Percentiles rank a stretch among this genome's conserved stretches.
Conservation (phyloP, 805 yeast genomes). For the Sugiyamaella smithiae region DNA sequence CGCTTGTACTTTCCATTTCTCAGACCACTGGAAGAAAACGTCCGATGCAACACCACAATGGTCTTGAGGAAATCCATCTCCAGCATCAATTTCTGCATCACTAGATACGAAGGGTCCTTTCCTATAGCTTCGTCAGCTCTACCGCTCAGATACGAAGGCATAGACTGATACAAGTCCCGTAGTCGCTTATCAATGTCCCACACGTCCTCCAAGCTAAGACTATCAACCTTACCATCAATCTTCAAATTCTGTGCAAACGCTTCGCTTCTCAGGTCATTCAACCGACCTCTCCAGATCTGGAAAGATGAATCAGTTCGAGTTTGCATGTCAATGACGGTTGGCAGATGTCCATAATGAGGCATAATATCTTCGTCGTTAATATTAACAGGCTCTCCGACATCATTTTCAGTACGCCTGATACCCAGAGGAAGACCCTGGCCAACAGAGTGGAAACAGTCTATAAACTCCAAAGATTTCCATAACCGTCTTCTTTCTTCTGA, state of each 20-base stretch:
- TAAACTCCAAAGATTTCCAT: conserved; percentile 27
- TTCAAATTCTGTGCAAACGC: conserved; percentile 15
- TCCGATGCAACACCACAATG: conserved; percentile 31
- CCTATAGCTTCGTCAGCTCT: conserved; percentile 24
- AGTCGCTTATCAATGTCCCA: conserved; percentile 28
- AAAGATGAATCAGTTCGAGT: conserved; percentile 25
- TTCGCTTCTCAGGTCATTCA: conserved; percentile 12
- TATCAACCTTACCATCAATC: conserved; percentile 13
- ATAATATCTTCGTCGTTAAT: conserved; percentile 28
- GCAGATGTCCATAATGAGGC: conserved; percentile 19
- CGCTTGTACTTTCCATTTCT: conserved; percentile 12
- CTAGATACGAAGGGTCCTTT: conserved; percentile 22
- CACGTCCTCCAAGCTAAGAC: conserved; percentile 16
- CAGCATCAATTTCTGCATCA: conserved; percentile 31
- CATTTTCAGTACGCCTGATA: conserved; percentile 28
- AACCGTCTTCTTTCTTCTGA: conserved; percentile 30
- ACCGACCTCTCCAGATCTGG: conserved; percentile 19
- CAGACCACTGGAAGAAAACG: conserved; percentile 17
- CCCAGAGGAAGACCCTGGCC: conserved; percentile 33
- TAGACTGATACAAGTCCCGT: conserved; percentile 24
- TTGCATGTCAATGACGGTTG: conserved; percentile 15
- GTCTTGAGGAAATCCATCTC: conserved; percentile 31
- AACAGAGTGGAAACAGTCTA: conserved; percentile 29
- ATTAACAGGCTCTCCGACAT: conserved; percentile 28
- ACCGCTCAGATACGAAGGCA: conserved; percentile 25